Conservation (phyloP, 306 rosid species). For the Acacia crassicarpa region DNA sequence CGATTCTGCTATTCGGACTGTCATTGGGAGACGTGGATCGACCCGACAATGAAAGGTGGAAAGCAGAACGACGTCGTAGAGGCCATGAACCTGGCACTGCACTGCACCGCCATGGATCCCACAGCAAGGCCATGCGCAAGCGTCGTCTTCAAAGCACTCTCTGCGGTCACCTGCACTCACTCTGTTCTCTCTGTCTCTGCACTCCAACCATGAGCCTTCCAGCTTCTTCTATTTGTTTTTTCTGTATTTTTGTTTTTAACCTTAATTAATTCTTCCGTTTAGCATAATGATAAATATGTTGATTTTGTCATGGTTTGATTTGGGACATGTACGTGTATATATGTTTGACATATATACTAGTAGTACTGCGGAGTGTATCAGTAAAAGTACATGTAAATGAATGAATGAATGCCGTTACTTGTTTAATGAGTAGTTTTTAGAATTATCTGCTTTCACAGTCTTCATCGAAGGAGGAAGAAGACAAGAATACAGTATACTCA, state of each 20-base stretch:
- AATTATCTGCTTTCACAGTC: too few relatives aligned
- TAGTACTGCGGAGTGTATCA: slow-evolving; percentile 51
- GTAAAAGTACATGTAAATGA: slow-evolving; percentile 40
- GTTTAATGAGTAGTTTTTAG: background rate
- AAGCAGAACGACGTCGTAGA: slow-evolving; percentile 62
- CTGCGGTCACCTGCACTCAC: slow-evolving; percentile 27
- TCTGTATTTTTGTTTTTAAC: background rate
- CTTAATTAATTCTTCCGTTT: background rate
- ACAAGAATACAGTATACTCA: background rate
- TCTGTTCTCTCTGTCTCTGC: slow-evolving; percentile 44
- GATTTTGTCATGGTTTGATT: slow-evolving; percentile 37
- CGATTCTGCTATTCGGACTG: slow-evolving; percentile 74
- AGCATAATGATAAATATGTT: slow-evolving; percentile 39
- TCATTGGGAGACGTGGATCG: slow-evolving; percentile 75
- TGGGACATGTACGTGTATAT: slow-evolving; percentile 13
- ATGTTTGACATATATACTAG: slow-evolving; percentile 38
- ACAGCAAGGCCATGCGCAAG: slow-evolving; percentile 74
- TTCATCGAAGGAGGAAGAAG: background rate
- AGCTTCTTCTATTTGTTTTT: background rate
- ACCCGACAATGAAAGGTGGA: slow-evolving; percentile 50
- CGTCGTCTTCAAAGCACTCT: slow-evolving; percentile 54
- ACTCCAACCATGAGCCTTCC: slow-evolving; percentile 18
- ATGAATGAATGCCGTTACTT: background rate
- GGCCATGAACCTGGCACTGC: slow-evolving; percentile 74
- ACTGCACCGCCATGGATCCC: slow-evolving; percentile 78